A percentile compares a stretch with the other conserved stretches of the same genome.
These are phyloP conservation scores for Pichia sp. DNA, from an alignment of 1,139 yeast species.

Conservation along the genomic window DNA sequence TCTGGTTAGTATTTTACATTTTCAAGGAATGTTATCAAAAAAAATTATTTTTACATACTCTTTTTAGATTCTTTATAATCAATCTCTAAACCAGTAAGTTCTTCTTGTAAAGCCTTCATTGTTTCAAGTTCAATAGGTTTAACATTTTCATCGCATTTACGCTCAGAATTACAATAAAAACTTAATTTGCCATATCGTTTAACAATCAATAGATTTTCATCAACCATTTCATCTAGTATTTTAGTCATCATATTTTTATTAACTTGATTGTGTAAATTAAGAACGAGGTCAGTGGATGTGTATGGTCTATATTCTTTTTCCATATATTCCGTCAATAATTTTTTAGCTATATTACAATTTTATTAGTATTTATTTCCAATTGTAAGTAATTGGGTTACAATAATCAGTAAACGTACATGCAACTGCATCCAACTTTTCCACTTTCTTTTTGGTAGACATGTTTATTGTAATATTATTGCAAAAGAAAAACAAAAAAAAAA, in stretches of 20 bases:
- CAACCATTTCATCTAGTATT: slow-evolving; percentile 30
- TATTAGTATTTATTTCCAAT: background rate
- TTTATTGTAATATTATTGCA: background rate
- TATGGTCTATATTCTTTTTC: slow-evolving; percentile 37
- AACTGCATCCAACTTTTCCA: slow-evolving; percentile 6
- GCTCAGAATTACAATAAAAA: slow-evolving; percentile 31
- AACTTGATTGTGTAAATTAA: slow-evolving; percentile 34
- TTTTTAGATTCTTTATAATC: slow-evolving; percentile 12
- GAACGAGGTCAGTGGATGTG: slow-evolving; percentile 35
- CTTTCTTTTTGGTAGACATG: slow-evolving; percentile 8
- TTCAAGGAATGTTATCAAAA: no score
- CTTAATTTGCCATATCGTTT: slow-evolving; percentile 35
- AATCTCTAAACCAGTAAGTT: slow-evolving; percentile 10
- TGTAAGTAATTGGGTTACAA: background rate
- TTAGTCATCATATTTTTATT: slow-evolving; percentile 29
- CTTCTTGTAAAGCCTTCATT: slow-evolving; percentile 11
- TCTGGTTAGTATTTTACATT: background rate
- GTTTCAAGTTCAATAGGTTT: slow-evolving; percentile 12
- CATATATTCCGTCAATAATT: slow-evolving; percentile 28
- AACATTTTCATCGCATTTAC: slow-evolving; percentile 1
- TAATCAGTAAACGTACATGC: slow-evolving; percentile 13
- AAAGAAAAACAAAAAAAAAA: background rate
- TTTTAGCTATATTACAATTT: slow-evolving; percentile 10
- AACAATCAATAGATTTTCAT: slow-evolving; percentile 27
- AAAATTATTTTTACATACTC: no score